These are phyloP conservation scores for Cornus suecica DNA, from an alignment of 148 eudicot species.

Conservation along the genomic window DNA sequence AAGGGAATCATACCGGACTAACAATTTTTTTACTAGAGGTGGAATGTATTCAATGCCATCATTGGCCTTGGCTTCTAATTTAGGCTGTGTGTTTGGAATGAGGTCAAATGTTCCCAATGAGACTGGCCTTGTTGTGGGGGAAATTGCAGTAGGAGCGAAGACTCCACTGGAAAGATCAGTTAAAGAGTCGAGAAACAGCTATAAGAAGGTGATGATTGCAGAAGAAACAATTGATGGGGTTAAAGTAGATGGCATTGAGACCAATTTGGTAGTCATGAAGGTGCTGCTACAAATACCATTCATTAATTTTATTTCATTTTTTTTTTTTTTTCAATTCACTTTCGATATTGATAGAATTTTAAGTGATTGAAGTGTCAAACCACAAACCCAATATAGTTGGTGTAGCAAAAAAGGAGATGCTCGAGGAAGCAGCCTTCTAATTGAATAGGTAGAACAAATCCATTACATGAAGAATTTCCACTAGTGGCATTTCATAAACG, in stretches of 20 bases:
- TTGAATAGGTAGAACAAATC: neutral
- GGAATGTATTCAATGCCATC: slow-evolving; percentile 74
- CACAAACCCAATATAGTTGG: neutral
- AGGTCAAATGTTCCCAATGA: slow-evolving; percentile 33
- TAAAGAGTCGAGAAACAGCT: slow-evolving; percentile 74
- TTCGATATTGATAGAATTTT: neutral
- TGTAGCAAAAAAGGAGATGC: neutral
- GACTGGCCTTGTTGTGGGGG: slow-evolving; percentile 62
- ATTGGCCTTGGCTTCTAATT: slow-evolving; percentile 57
- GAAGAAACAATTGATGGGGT: slow-evolving; percentile 89
- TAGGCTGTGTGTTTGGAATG: slow-evolving; percentile 65
- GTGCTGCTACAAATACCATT: slow-evolving; percentile 26
- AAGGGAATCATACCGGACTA: slow-evolving; percentile 50
- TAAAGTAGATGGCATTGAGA: slow-evolving; percentile 91
- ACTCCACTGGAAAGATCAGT: slow-evolving; percentile 79
- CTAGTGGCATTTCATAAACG: neutral
- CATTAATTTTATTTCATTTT: neutral
- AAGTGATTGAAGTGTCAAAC: neutral
- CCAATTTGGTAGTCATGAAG: slow-evolving; percentile 91
- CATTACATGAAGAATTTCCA: neutral
- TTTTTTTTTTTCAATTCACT: neutral
- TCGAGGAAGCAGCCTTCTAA: no score
- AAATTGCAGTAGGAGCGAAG: slow-evolving; percentile 77
- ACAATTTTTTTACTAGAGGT: slow-evolving; percentile 34
- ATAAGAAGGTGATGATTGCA: slow-evolving; percentile 70